phyloP scores from a whole-genome alignment of 2,329 filamentous ascomycete genomes.

The Geosmithia morbida region DNA sequence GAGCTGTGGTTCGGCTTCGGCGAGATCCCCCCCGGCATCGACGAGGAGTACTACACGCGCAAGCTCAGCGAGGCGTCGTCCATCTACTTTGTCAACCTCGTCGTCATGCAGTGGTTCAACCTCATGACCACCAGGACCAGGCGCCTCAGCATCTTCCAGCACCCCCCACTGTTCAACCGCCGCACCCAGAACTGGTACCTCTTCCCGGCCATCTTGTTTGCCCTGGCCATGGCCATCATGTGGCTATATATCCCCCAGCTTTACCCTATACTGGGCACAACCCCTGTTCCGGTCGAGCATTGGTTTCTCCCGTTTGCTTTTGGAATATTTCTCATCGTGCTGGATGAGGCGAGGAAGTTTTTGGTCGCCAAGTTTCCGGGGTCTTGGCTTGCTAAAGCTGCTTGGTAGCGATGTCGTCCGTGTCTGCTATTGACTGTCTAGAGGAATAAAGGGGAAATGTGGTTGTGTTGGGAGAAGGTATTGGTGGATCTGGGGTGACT shows the following conservation, averaged over 20 bases:
- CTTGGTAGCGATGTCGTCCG: slow-evolving; percentile 25
- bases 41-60: slow-evolving; percentile 35
- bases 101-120: slow-evolving; percentile 74
- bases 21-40: slow-evolving; percentile 29
- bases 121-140: slow-evolving; percentile 55
- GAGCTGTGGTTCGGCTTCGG: slow-evolving; percentile 57
- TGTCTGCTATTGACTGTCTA: too few species aligned
- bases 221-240: slow-evolving; percentile 54
- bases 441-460: too few species aligned
- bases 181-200: slow-evolving; percentile 52
- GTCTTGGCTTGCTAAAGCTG: slow-evolving; percentile 41
- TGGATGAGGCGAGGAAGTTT: slow-evolving; percentile 56
- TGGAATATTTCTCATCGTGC: slow-evolving; percentile 39
- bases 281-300: slow-evolving; percentile 52
- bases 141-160: slow-evolving; percentile 54
- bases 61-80: slow-evolving; percentile 52
- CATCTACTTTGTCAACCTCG: slow-evolving; percentile 68
- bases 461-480: too few species aligned
- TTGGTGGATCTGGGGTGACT: too few species aligned
- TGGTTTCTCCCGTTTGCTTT: slow-evolving; percentile 68
- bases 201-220: slow-evolving; percentile 56
- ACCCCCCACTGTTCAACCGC: slow-evolving; percentile 52
- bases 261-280: slow-evolving; percentile 45
- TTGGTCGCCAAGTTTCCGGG: slow-evolving; percentile 43
- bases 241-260: slow-evolving; percentile 55